Evolutionary conservation across 2,329 filamentous ascomycete species (phyloP).

Genomic region (Dactylellina cionopaga): DNA sequence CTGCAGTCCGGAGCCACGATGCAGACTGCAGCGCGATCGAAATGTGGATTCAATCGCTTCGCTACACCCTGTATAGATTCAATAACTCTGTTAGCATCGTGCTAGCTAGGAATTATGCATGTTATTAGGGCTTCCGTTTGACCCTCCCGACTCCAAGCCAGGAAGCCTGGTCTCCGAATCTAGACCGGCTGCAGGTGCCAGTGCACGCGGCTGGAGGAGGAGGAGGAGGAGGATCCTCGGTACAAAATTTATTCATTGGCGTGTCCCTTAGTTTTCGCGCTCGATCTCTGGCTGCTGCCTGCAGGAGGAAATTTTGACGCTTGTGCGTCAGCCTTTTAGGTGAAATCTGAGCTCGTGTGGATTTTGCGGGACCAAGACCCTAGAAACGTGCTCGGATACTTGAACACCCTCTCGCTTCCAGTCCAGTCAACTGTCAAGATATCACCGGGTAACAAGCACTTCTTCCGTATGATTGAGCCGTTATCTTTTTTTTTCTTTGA

Average conservation of each 20-base stretch:
- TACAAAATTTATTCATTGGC: slow-evolving; percentile 25
- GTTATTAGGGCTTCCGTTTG: slow-evolving; percentile 20
- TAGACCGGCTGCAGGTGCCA: slow-evolving; percentile 34
- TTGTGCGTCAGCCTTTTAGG: slow-evolving; percentile 29
- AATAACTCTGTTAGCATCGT: not conserved
- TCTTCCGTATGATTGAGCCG: not conserved
- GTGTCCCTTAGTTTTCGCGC: slow-evolving; percentile 16
- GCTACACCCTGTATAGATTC: not conserved
- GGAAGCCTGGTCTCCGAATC: slow-evolving; percentile 26
- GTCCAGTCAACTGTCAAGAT: slow-evolving; percentile 12
- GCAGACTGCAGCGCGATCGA: not conserved
- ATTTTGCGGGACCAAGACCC: slow-evolving; percentile 35
- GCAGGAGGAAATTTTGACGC: slow-evolving; percentile 23
- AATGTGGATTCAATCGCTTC: slow-evolving; percentile 16
- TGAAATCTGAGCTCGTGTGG: slow-evolving; percentile 36
- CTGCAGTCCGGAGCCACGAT: slow-evolving; percentile 9
- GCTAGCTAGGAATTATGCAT: slow-evolving; percentile 15
- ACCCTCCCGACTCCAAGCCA: slow-evolving; percentile 31
- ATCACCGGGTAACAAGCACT: not conserved
- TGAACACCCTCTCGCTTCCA: slow-evolving; percentile 45
- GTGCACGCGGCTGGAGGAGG: slow-evolving; percentile 27
- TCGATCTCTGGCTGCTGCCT: slow-evolving; percentile 32
- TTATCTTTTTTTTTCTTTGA: no score
- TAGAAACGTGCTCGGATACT: slow-evolving; percentile 49
- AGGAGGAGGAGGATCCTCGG: slow-evolving; percentile 39